Conservation (phyloP, 2,329 filamentous ascomycete species). For the Epicoccum sorghinum region DNA sequence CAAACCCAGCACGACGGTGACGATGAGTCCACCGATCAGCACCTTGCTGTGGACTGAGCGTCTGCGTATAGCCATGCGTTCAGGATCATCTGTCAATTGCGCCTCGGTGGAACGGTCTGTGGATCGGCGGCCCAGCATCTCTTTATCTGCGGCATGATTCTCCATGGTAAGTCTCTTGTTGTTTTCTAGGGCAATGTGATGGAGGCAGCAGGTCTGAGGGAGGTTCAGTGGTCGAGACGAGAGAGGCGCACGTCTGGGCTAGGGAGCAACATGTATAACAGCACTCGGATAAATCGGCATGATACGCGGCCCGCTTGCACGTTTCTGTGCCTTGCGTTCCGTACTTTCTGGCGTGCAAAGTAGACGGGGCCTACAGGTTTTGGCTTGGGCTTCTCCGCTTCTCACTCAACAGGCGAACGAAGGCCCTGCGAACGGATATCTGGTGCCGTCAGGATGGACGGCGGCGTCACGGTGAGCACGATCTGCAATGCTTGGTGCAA, state of each 20-base stretch:
- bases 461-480: too few species aligned
- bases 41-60: constrained; percentile 24
- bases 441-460: background rate
- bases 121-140: constrained; percentile 7
- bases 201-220: background rate
- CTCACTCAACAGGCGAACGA: background rate
- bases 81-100: background rate
- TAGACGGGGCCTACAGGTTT: background rate
- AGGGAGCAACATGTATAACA: constrained; percentile 6
- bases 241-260: background rate
- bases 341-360: background rate
- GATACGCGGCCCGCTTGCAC: constrained; percentile 4
- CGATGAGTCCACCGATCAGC: constrained; percentile 28
- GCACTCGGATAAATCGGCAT: constrained; percentile 13
- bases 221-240: too few species aligned
- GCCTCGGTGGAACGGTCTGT: background rate
- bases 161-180: background rate
- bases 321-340: constrained; percentile 12
- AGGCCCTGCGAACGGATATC: background rate
- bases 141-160: constrained; percentile 1
- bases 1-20: constrained; percentile 51
- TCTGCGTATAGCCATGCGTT: background rate
- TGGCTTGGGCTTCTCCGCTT: background rate
- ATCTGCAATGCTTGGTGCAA: too few species aligned
- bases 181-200: background rate